Evolutionary conservation across 192 early-diverging fungal genomes (phyloP), one percentile per base, ranked within the genome.

Genomic region (Glomus cerebriforme): DNA sequence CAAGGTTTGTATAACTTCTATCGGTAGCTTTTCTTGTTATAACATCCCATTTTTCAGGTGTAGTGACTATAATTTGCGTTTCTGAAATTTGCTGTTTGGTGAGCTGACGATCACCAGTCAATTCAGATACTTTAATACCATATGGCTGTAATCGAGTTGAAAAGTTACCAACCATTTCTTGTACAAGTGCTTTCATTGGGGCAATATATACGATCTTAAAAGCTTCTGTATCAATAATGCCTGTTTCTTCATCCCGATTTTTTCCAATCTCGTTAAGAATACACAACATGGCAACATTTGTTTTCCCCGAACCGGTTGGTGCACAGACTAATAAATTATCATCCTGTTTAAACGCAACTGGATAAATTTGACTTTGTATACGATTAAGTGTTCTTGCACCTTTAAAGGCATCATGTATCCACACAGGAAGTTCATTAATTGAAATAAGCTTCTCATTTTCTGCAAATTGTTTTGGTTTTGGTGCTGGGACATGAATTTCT

Each of bases 201-300:
- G 98, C 98, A 85, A 99, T 92, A 85, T 99, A 99, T 58, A 99
- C 95, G 82, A 99, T 96, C 86, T 99, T 99, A 90, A 99, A 99
- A 0, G 82, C 79, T 79, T 96, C 96, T 58, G 90, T 79, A 54
- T 92, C 89, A 66, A 98, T 91, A 3, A 83, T 75, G n/a, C 94
- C 94, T 7, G 92, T 91, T 7, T 83, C 83, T 7, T 87, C 85
- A 71, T 97, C 87, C 43, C 91, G 88, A 85, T 96, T 87, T 84
- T 96, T 92, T 47, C 89, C 91, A 59, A 99, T 89, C 80, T 95
- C 93, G 68, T 93, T 92, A 27, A 99, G 89, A 72, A 99, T 96
- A 17, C 97, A 95, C 17, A 99, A 87, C 92, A 98, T 96, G 19
- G 97, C 98, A 69, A 95, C 95, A 83, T 99, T 98, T 34, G 98